These are phyloP conservation scores for Peribolospora baueri DNA, from an alignment of 768 basidiomycete genomes.

Conservation along the genomic window DNA sequence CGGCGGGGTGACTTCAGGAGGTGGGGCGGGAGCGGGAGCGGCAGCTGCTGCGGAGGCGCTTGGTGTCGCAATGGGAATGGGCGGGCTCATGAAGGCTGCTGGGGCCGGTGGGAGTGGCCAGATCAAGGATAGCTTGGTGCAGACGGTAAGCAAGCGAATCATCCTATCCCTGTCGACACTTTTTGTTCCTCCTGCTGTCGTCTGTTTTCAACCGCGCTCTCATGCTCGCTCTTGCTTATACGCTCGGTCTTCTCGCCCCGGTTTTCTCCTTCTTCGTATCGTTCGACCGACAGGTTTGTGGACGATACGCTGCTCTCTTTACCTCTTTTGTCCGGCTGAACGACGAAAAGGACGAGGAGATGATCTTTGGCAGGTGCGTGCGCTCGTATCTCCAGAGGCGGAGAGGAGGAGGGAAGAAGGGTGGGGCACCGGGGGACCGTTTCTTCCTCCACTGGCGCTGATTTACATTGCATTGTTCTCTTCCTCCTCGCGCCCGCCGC, in stretches of 20 bases:
- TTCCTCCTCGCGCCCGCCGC: neutral
- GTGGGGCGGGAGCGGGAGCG: neutral
- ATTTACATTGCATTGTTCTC: neutral
- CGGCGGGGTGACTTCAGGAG: constrained; percentile 43
- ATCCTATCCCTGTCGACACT: neutral
- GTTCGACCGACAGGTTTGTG: constrained; percentile 33
- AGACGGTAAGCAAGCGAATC: constrained; percentile 27
- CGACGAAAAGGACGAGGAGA: constrained; percentile 66
- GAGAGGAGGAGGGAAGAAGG: too few relatives aligned
- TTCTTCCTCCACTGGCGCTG: neutral
- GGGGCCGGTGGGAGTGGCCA: constrained; percentile 2
- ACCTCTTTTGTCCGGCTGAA: constrained; percentile 58
- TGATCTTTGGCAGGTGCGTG: constrained; percentile 80
- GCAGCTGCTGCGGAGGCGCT: constrained; percentile 45
- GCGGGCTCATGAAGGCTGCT: constrained; percentile 38
- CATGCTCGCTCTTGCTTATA: too few relatives aligned
- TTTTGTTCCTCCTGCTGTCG: neutral
- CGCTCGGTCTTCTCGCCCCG: too few relatives aligned
- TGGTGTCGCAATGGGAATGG: constrained; percentile 54
- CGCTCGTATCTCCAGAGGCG: neutral
- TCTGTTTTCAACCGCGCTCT: too few relatives aligned
- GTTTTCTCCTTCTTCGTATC: neutral
- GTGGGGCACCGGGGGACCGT: neutral
- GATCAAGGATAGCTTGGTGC: constrained; percentile 45
- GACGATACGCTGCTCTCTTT: constrained; percentile 56